A percentile compares a stretch with the other conserved stretches of the same genome.
phyloP scores from a whole-genome alignment of 2,329 filamentous ascomycete genomes.

The Penicillium sp. region DNA sequence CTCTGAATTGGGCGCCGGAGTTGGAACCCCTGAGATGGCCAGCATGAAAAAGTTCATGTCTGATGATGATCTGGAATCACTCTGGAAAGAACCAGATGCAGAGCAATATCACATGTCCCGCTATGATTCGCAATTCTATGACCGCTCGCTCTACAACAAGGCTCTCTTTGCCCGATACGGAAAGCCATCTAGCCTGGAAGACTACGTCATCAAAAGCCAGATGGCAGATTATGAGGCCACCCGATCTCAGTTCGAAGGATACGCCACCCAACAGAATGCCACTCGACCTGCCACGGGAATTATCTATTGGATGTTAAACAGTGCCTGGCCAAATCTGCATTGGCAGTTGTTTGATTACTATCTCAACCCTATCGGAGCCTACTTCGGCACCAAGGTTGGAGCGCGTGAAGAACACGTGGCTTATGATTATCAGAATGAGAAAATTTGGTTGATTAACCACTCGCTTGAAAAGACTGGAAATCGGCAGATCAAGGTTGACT shows the following conservation, averaged over 20 bases:
- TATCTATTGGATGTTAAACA: constrained; percentile 68
- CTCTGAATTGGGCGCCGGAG: constrained; percentile 61
- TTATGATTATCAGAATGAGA: constrained; percentile 52
- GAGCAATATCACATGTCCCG: constrained; percentile 61
- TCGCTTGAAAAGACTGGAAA: constrained; percentile 41
- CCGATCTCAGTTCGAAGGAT: constrained; percentile 59
- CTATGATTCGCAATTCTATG: constrained; percentile 54
- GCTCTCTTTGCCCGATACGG: constrained; percentile 56
- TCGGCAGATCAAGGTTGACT: constrained; percentile 49
- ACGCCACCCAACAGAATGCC: constrained; percentile 51
- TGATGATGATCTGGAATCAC: constrained; percentile 49
- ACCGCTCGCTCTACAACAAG: constrained; percentile 57
- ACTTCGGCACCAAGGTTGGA: constrained; percentile 58
- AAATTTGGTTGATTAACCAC: constrained; percentile 56
- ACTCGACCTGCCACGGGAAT: constrained; percentile 56
- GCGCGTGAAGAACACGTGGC: constrained; percentile 53
- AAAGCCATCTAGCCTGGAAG: constrained; percentile 50
- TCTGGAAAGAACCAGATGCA: constrained; percentile 57
- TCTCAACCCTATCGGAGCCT: constrained; percentile 56
- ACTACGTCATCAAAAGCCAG: constrained; percentile 61
- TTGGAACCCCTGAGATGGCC: constrained; percentile 58
- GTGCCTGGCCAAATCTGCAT: constrained; percentile 63
- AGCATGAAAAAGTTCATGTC: constrained; percentile 57
- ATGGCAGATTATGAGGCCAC: constrained; percentile 65
- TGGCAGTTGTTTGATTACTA: constrained; percentile 67